phyloP scores from a whole-genome alignment of 2,329 filamentous ascomycete species.

The Botrytis sinoallii region DNA sequence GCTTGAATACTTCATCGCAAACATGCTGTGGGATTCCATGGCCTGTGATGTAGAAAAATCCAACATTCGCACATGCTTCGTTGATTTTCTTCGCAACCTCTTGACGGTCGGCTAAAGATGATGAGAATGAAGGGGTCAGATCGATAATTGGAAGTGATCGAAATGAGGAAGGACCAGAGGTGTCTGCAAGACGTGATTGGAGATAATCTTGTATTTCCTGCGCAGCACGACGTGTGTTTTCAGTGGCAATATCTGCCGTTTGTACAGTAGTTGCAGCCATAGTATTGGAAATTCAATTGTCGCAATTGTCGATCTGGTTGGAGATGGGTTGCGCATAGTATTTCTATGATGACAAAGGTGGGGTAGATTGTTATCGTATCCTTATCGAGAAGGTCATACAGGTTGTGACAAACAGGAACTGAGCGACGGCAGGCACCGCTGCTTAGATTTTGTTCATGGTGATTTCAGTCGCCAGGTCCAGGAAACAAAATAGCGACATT shows the following conservation, averaged over 20 bases:
- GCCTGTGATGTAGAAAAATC: conserved; percentile 42
- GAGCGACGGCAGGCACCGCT: background rate
- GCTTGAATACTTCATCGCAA: conserved; percentile 43
- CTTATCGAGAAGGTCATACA: background rate
- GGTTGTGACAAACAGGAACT: conserved; percentile 4
- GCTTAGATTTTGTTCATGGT: background rate
- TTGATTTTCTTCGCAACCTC: conserved; percentile 32
- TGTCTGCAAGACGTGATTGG: conserved; percentile 27
- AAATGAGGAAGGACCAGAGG: conserved; percentile 27
- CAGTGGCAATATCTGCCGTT: no score
- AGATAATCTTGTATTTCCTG: conserved; percentile 33
- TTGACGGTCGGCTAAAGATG: conserved; percentile 30
- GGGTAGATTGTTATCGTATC: conserved; percentile 1
- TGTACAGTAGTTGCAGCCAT: conserved; percentile 8
- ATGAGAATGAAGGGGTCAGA: conserved; percentile 34
- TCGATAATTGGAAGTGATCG: conserved; percentile 36
- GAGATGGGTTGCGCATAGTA: background rate
- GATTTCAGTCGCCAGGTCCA: background rate
- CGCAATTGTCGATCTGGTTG: background rate
- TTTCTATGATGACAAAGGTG: background rate
- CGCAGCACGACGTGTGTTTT: conserved; percentile 25
- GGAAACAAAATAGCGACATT: background rate
- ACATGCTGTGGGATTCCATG: conserved; percentile 45
- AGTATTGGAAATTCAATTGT: background rate
- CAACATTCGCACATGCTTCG: conserved; percentile 33